Percentiles rank a stretch among this genome's conserved stretches.
Evolutionary conservation across 2,329 filamentous ascomycete species (phyloP).

Genomic region (Pseudogymnoascus sp.): DNA sequence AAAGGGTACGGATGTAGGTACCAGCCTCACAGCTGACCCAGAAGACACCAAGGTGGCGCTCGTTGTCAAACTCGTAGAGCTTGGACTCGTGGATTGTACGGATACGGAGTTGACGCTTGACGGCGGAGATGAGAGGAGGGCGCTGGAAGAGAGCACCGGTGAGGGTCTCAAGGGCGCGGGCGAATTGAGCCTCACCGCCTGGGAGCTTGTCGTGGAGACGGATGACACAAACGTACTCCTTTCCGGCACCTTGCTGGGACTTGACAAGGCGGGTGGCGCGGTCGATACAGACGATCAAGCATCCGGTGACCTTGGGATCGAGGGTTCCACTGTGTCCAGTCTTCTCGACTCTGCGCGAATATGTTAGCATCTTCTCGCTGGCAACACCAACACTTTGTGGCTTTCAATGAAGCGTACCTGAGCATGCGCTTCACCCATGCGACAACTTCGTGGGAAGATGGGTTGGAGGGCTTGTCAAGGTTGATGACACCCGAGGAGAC

Average conservation of each 20-base stretch:
- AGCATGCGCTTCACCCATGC: constrained; percentile 99
- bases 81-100: constrained; percentile 97
- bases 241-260: constrained; percentile 96
- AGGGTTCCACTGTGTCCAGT: constrained; percentile 97
- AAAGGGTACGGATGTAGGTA: constrained; percentile 97
- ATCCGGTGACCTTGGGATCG: constrained; percentile 95
- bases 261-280: constrained; percentile 96
- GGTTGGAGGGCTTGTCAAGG: constrained; percentile 94
- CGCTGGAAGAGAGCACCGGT: constrained; percentile 96
- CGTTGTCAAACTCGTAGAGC: constrained; percentile 95
- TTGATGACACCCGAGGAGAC: constrained; percentile 97
- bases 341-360: constrained; percentile 65
- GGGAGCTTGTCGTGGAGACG: constrained; percentile 92
- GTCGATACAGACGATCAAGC: constrained; percentile 90
- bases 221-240: constrained; percentile 96
- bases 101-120: constrained; percentile 97
- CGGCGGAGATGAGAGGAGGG: constrained; percentile 92
- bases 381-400: background rate
- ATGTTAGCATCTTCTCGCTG: constrained; percentile 16
- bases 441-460: constrained; percentile 96
- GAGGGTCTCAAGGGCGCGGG: constrained; percentile 86
- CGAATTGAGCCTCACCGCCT: constrained; percentile 86
- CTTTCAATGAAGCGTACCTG: constrained; percentile 45
- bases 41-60: constrained; percentile 93
- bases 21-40: constrained; percentile 99